Percentiles rank a stretch among this genome's conserved stretches.
These are phyloP conservation scores for Alternaria brassicae DNA, from an alignment of 2,329 filamentous ascomycete genomes.

Conservation along the genomic window DNA sequence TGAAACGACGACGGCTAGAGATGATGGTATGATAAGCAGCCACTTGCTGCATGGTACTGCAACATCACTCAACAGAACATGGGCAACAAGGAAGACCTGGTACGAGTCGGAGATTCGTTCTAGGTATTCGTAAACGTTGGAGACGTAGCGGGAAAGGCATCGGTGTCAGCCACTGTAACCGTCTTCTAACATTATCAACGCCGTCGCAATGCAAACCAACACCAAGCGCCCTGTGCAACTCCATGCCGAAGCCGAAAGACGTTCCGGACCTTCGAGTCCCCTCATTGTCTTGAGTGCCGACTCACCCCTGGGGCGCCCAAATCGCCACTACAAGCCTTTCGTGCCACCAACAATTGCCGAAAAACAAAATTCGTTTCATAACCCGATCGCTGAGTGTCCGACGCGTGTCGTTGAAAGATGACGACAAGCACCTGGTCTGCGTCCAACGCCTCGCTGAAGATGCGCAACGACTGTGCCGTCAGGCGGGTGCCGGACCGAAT, in stretches of 20 bases:
- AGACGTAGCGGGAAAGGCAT: neutral
- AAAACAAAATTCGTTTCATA: neutral
- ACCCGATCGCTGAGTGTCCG: neutral
- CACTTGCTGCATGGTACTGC: neutral
- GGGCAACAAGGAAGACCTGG: neutral
- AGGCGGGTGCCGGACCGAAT: conserved; percentile 4
- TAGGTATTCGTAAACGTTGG: neutral
- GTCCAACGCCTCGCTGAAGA: conserved; percentile 7
- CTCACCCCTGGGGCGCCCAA: neutral
- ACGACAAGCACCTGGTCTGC: neutral
- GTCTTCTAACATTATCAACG: conserved; percentile 5
- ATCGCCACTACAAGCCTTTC: neutral
- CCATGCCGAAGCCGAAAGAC: conserved; percentile 10
- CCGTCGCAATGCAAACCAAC: conserved; percentile 16
- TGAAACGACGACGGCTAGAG: neutral
- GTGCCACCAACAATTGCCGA: neutral
- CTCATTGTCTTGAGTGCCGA: neutral
- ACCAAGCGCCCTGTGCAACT: conserved; percentile 1
- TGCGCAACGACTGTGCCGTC: conserved; percentile 9
- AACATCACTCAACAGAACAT: neutral
- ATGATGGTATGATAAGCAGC: neutral
- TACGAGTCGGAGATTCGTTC: neutral
- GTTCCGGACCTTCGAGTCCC: neutral
- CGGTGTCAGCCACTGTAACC: neutral
- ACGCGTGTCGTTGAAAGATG: neutral